phyloP scores from a whole-genome alignment of 2,329 filamentous ascomycete species.

The Rutstroemia sp. region DNA sequence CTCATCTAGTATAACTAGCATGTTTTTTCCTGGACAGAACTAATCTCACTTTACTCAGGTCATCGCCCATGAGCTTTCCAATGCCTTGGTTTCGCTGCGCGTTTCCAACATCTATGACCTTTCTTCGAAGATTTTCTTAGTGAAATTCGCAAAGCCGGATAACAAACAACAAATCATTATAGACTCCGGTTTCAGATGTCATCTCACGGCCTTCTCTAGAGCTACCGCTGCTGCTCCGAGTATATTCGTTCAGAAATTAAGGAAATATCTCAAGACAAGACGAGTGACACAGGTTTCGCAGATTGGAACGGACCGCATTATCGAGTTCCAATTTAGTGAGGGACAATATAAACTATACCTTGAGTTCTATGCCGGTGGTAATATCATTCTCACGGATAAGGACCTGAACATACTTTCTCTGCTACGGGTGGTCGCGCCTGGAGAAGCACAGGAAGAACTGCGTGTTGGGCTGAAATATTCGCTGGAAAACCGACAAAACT shows the following conservation, averaged over 20 bases:
- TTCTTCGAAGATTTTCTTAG: constrained; percentile 86
- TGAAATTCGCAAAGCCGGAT: constrained; percentile 90
- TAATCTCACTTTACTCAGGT: constrained; percentile 46
- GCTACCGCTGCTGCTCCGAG: constrained; percentile 80
- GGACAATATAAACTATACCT: constrained; percentile 81
- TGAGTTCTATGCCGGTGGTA: constrained; percentile 95
- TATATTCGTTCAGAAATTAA: constrained; percentile 73
- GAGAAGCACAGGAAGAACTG: constrained; percentile 77
- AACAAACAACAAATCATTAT: constrained; percentile 84
- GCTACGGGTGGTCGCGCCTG: constrained; percentile 71
- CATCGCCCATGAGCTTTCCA: constrained; percentile 86
- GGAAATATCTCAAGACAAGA: constrained; percentile 83
- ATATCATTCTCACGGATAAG: constrained; percentile 84
- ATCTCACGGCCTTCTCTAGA: constrained; percentile 84
- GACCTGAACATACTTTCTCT: constrained; percentile 77
- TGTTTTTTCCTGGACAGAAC: background rate
- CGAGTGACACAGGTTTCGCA: constrained; percentile 75
- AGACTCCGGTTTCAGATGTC: constrained; percentile 92
- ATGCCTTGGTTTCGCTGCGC: constrained; percentile 67
- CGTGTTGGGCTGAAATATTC: constrained; percentile 72
- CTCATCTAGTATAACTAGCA: background rate
- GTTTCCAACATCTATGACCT: constrained; percentile 95
- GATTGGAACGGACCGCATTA: constrained; percentile 86
- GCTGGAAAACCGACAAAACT: constrained; percentile 78
- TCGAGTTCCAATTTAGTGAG: constrained; percentile 90